Evolutionary conservation across 2,329 filamentous ascomycete genomes (phyloP).

Genomic region (Cephalotrichum gorgonifer): DNA sequence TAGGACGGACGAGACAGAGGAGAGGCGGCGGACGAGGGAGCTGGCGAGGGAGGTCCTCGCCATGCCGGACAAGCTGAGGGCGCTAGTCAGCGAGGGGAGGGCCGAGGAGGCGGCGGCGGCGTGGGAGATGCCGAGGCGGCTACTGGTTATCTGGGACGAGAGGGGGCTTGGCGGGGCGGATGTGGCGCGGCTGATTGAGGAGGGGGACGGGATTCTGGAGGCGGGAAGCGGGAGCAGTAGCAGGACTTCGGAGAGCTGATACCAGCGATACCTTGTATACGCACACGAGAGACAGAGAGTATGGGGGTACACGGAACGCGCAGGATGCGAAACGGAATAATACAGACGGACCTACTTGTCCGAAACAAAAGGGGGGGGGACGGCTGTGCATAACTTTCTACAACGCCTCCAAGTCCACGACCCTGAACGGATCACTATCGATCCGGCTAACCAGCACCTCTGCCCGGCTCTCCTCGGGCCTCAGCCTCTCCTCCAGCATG

Average conservation of each 20-base stretch:
- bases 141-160: slow-evolving; percentile 44
- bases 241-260: not conserved
- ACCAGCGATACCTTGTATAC: too few species aligned
- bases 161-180: slow-evolving; percentile 43
- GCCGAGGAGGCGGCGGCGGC: slow-evolving; percentile 47
- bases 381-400: slow-evolving; percentile 6
- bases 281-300: too few species aligned
- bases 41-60: slow-evolving; percentile 54
- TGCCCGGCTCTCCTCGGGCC: slow-evolving; percentile 32
- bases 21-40: slow-evolving; percentile 33
- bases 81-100: slow-evolving; percentile 48
- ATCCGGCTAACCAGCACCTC: slow-evolving; percentile 65
- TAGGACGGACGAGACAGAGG: slow-evolving; percentile 20
- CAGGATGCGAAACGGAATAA: too few species aligned
- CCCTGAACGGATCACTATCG: slow-evolving; percentile 82
- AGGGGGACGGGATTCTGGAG: slow-evolving; percentile 40
- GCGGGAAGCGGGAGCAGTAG: slow-evolving; percentile 5
- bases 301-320: too few species aligned
- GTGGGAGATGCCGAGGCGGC: slow-evolving; percentile 42
- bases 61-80: slow-evolving; percentile 47
- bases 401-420: slow-evolving; percentile 44
- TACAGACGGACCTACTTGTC: too few species aligned
- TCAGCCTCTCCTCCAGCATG: slow-evolving; percentile 51
- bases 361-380: not conserved
- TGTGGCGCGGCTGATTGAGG: slow-evolving; percentile 40